A percentile compares a stretch with the other conserved stretches of the same genome.
These are phyloP conservation scores for Xerocomellus amylosporus DNA, from an alignment of 768 basidiomycete species.

Conservation along the genomic window DNA sequence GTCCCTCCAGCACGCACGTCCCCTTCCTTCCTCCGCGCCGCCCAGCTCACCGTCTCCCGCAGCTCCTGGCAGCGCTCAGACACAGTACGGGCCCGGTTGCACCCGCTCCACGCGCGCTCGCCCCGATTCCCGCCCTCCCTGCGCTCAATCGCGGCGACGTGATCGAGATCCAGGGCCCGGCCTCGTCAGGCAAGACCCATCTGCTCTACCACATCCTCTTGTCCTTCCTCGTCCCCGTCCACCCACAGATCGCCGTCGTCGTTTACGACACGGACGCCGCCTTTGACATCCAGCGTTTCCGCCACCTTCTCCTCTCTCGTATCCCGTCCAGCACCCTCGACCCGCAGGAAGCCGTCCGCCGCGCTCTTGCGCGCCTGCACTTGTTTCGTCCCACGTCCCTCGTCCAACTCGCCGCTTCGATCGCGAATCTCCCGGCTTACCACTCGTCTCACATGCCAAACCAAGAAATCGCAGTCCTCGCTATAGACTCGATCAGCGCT, in stretches of 20 bases:
- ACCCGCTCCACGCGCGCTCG: background rate
- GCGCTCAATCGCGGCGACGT: conserved; percentile 56
- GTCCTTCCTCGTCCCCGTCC: conserved; percentile 53
- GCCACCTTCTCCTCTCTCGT: conserved; percentile 48
- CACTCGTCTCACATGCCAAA: conserved; percentile 47
- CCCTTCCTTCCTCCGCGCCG: background rate
- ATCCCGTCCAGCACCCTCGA: conserved; percentile 28
- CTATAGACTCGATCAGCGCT: conserved; percentile 72
- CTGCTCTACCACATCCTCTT: conserved; percentile 66
- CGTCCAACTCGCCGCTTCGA: conserved; percentile 63
- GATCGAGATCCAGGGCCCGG: conserved; percentile 73
- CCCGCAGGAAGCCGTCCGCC: conserved; percentile 31
- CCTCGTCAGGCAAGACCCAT: conserved; percentile 75
- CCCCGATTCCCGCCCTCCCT: conserved; percentile 17
- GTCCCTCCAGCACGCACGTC: conserved; percentile 34
- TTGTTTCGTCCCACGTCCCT: conserved; percentile 70
- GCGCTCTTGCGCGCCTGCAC: conserved; percentile 54
- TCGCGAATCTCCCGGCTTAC: conserved; percentile 55
- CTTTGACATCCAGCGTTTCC: conserved; percentile 58
- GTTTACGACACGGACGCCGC: conserved; percentile 69
- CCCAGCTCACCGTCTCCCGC: conserved; percentile 9
- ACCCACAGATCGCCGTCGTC: conserved; percentile 56
- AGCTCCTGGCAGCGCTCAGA: conserved; percentile 46
- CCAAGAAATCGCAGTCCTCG: conserved; percentile 60
- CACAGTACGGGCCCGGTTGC: conserved; percentile 32